phyloP scores from a whole-genome alignment of 331 rosid genomes.

The Dryas integrifolia region DNA sequence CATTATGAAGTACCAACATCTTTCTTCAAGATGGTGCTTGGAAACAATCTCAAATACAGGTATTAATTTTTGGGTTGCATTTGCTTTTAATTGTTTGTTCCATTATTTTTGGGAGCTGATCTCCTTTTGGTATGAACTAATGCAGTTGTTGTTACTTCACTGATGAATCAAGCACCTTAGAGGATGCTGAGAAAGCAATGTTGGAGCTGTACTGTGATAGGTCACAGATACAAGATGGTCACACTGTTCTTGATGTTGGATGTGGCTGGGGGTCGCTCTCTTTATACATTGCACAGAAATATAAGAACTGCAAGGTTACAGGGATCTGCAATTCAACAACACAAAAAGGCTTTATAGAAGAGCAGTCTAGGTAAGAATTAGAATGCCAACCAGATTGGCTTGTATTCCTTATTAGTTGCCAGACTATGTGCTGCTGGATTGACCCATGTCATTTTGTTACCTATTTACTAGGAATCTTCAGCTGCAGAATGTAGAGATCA shows the following conservation, averaged over 20 bases:
- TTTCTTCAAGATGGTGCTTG: conserved; percentile 84
- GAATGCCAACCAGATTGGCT: neutral
- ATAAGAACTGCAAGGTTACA: conserved; percentile 60
- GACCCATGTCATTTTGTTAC: conserved; percentile 13
- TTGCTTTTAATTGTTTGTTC: neutral
- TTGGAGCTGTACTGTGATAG: conserved; percentile 68
- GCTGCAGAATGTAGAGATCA: conserved; percentile 66
- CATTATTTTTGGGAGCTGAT: neutral
- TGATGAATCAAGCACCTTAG: conserved; percentile 53
- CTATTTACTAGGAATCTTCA: conserved; percentile 50
- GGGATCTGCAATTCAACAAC: conserved; percentile 87
- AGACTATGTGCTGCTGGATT: conserved; percentile 9
- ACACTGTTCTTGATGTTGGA: conserved; percentile 73
- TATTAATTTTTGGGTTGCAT: conserved; percentile 11
- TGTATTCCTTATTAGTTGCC: conserved; percentile 11
- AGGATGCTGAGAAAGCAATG: conserved; percentile 87
- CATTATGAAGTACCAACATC: conserved; percentile 90
- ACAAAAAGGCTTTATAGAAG: conserved; percentile 70
- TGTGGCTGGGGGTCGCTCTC: conserved; percentile 97
- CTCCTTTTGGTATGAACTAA: conserved; percentile 9
- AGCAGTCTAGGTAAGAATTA: conserved; percentile 44
- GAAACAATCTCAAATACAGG: conserved; percentile 84
- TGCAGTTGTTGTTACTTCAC: conserved; percentile 80
- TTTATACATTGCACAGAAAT: conserved; percentile 67
- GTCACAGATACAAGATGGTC: conserved; percentile 69